Evolutionary conservation across 2,329 filamentous ascomycete species (phyloP).

Genomic region (Trichoderma endophyticum): DNA sequence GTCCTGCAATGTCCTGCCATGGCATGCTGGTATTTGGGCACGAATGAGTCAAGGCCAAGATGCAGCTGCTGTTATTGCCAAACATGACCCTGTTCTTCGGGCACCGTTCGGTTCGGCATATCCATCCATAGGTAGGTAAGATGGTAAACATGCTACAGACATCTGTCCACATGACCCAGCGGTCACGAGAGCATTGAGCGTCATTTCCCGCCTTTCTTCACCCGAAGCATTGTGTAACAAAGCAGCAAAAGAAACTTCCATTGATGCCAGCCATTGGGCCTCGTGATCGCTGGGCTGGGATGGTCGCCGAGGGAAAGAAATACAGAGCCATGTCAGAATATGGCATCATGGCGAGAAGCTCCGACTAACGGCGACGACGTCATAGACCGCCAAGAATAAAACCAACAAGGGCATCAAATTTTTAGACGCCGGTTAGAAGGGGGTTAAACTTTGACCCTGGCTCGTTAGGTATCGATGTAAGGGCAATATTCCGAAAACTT

Average conservation of each 20-base stretch:
- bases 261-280: background rate
- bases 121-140: background rate
- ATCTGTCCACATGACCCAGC: conserved; percentile 10
- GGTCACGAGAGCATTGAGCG: conserved; percentile 10
- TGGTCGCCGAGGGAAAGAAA: background rate
- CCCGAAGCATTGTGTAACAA: background rate
- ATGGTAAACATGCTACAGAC: background rate
- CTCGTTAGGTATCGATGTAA: conserved; percentile 10
- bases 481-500: background rate
- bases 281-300: background rate
- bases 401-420: background rate
- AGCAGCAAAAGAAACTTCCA: background rate
- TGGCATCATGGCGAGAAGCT: background rate
- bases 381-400: background rate
- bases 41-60: conserved; percentile 9
- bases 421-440: conserved; percentile 8
- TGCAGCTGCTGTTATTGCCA: background rate
- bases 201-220: background rate
- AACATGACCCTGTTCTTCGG: background rate
- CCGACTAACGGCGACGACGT: conserved; percentile 12
- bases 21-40: background rate
- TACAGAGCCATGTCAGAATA: background rate
- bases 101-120: background rate
- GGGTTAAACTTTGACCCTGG: conserved; percentile 3
- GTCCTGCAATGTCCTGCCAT: background rate